Percentiles rank a stretch among this genome's conserved stretches.
phyloP scores from a whole-genome alignment of 2,329 filamentous ascomycete species.

The Fusarium zealandicum region DNA sequence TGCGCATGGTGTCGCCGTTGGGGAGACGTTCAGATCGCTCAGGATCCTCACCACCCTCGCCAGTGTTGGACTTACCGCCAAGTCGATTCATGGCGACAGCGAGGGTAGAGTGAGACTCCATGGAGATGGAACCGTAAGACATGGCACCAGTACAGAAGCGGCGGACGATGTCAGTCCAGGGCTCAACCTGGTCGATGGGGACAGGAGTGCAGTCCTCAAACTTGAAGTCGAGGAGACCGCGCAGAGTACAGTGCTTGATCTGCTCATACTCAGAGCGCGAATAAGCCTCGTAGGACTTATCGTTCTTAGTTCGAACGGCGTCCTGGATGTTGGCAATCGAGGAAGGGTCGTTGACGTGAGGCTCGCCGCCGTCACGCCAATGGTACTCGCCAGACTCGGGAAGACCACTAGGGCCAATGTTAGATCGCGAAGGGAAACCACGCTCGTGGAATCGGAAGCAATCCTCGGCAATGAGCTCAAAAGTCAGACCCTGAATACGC shows the following conservation, averaged over 20 bases:
- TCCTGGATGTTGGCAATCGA: conserved; percentile 98
- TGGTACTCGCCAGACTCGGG: conserved; percentile 96
- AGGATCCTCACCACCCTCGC: conserved; percentile 94
- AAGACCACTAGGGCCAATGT: conserved; percentile 78
- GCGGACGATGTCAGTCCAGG: conserved; percentile 97
- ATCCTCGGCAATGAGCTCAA: conserved; percentile 92
- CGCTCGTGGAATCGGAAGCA: conserved; percentile 94
- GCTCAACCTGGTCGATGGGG: conserved; percentile 95
- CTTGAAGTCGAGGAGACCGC: conserved; percentile 94
- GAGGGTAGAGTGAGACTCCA: conserved; percentile 96
- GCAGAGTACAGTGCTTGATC: conserved; percentile 94
- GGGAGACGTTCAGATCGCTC: conserved; percentile 86
- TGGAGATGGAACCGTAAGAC: conserved; percentile 98
- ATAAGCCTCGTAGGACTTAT: conserved; percentile 98
- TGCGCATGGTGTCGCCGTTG: conserved; percentile 96
- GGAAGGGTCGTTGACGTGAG: conserved; percentile 92
- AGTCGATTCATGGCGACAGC: conserved; percentile 97
- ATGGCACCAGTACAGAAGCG: conserved; percentile 97
- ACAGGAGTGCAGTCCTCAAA: conserved; percentile 86
- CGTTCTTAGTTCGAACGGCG: conserved; percentile 94
- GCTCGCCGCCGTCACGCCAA: conserved; percentile 95
- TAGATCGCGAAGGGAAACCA: conserved; percentile 83
- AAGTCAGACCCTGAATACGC: conserved; percentile 92
- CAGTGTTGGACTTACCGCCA: conserved; percentile 96
- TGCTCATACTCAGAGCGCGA: conserved; percentile 92